phyloP scores from a whole-genome alignment of 495 filamentous ascomycete species.

The Recurvomyces mirabilis region DNA sequence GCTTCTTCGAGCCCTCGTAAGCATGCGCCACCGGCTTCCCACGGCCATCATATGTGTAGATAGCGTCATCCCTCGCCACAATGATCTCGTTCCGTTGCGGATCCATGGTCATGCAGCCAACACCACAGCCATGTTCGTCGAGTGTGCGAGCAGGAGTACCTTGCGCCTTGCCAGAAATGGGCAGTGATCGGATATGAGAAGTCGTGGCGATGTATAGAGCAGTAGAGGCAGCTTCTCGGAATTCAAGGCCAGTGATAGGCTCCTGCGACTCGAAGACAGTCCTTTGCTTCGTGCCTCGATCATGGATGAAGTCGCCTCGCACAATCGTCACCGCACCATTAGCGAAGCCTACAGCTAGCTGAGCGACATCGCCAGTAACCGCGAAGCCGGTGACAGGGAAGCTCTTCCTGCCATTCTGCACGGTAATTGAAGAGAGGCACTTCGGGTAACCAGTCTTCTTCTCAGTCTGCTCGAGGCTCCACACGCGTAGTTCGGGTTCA shows the following conservation, averaged over 20 bases:
- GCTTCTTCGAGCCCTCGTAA: slow-evolving; percentile 80
- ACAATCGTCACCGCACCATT: slow-evolving; percentile 92
- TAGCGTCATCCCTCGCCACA: slow-evolving; percentile 83
- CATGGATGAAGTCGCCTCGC: slow-evolving; percentile 87
- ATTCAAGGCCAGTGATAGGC: slow-evolving; percentile 81
- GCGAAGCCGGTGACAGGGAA: slow-evolving; percentile 92
- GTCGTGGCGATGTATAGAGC: slow-evolving; percentile 89
- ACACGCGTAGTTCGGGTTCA: slow-evolving; percentile 85
- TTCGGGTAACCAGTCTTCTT: slow-evolving; percentile 84
- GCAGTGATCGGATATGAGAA: slow-evolving; percentile 71
- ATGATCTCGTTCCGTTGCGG: slow-evolving; percentile 69
- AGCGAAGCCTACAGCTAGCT: slow-evolving; percentile 88
- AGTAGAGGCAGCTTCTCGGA: slow-evolving; percentile 54
- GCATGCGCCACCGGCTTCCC: slow-evolving; percentile 78
- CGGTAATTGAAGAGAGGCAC: slow-evolving; percentile 69
- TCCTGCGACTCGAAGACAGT: slow-evolving; percentile 96
- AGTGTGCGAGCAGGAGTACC: slow-evolving; percentile 78
- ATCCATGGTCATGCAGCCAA: slow-evolving; percentile 88
- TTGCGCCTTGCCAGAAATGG: slow-evolving; percentile 76
- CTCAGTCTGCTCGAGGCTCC: slow-evolving; percentile 87
- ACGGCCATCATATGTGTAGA: slow-evolving; percentile 81
- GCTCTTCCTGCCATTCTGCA: slow-evolving; percentile 84
- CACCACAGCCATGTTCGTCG: slow-evolving; percentile 77
- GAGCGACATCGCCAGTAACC: slow-evolving; percentile 71
- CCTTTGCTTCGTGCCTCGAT: slow-evolving; percentile 88